Evolutionary conservation across 371 early-diverging fungal genomes (phyloP), one percentile per base, ranked within the genome.

Genomic region (Funneliformis caledonium): DNA sequence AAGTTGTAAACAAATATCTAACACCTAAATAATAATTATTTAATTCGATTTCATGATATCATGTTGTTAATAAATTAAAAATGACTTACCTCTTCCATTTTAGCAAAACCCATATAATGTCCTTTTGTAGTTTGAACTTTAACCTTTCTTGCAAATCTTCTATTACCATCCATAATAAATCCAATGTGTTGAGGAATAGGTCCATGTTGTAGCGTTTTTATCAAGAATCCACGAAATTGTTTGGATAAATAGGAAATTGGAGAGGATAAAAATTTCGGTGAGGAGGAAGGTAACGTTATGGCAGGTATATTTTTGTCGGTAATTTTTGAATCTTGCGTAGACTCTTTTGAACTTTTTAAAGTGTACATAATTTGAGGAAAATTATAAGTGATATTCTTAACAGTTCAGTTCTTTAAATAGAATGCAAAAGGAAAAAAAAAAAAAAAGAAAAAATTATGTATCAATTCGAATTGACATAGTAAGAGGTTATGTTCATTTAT

Each of bases 151-250:
- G 95, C 97, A 85, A 90, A 99, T 52, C 99, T 92, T 79, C 99
- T 88, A 89, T 99, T 99, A 10, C 99, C 99, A 85, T 99, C 99
- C 92, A 99, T 95, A 75, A 99, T 96, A 84, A 99, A 97, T 1
- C 95, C 99, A 11, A 99, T 89, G 85, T 99, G 99, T n/a, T 89
- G 85, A 2, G 99, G 99, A 31, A 98, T 89, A 3, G 93, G 92
- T 3, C 98, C 98, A 26, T 81, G 72, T 43, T 45, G 37, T 69
- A 82, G 61, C 8, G 81, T 80, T 31, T 76, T 52, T n/a, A 79
- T 48, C 19, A 82, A 43, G 31, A 60, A 60, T 4, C 26, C 16
- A 33, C 26, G 22, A 19, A 47, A 4, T 1, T 45, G 12, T n/a
- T 56, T 56, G 5, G 56, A 5, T 56, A 56, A n/a, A 47, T 47